These are phyloP conservation scores for Cytospora paraplurivora DNA, from an alignment of 2,329 filamentous ascomycete species.

Conservation along the genomic window DNA sequence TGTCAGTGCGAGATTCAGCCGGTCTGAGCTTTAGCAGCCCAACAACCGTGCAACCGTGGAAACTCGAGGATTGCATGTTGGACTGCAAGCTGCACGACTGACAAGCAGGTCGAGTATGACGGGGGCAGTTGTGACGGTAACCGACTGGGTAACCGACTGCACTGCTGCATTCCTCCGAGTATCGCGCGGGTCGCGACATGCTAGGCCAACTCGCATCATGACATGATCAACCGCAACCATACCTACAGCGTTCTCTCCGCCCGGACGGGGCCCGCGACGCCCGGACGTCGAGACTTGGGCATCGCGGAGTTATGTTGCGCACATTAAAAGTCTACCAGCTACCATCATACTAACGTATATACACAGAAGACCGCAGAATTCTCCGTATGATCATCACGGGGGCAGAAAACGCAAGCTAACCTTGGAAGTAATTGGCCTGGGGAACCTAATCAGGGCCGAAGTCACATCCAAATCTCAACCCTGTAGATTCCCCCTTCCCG, in stretches of 20 bases:
- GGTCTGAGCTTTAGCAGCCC: no score
- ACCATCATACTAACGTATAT: no score
- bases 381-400: no score
- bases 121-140: constrained; percentile 16
- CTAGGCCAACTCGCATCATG: constrained; percentile 1
- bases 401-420: not conserved
- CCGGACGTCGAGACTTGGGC: no score
- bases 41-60: not conserved
- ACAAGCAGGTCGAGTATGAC: constrained; percentile 17
- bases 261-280: no score
- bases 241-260: no score
- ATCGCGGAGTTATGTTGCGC: no score
- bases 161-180: constrained; percentile 15
- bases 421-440: not conserved
- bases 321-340: no score
- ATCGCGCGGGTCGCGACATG: constrained; percentile 8
- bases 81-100: constrained; percentile 12
- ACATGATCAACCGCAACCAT: no score
- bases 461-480: no score
- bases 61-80: not conserved
- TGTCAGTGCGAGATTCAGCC: not conserved
- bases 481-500: no score
- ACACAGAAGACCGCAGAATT: no score
- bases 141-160: not conserved
- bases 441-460: not conserved